Evolutionary conservation across 23 red algal species (phyloP).

Genomic region (Gracilaria gracilis): DNA sequence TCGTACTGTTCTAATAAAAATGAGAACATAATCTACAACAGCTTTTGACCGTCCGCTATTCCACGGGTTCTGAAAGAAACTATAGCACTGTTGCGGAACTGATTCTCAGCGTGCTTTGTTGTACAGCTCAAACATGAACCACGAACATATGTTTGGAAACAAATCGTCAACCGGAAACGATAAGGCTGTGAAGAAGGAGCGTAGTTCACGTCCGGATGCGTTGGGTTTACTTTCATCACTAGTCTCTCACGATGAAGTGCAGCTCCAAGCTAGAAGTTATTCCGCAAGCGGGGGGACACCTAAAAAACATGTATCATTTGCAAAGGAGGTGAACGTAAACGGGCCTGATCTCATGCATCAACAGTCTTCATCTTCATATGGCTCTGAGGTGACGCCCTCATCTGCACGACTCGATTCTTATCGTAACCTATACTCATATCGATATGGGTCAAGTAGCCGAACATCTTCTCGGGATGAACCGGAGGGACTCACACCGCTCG

Average conservation of each 20-base stretch:
- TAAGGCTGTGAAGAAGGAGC: not conserved
- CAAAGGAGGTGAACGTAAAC: not conserved
- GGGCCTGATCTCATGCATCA: not conserved
- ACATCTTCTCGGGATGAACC: not conserved
- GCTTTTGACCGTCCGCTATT: too few species aligned
- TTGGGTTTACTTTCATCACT: constrained; percentile 2
- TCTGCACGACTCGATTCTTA: not conserved
- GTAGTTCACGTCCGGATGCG: not conserved
- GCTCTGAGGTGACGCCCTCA: not conserved
- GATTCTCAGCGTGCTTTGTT: not conserved
- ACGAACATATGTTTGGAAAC: not conserved
- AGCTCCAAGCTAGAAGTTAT: not conserved
- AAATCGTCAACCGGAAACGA: not conserved
- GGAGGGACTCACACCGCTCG: too few species aligned
- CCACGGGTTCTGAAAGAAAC: too few species aligned
- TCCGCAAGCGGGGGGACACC: not conserved
- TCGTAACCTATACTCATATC: not conserved
- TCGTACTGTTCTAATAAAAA: too few species aligned
- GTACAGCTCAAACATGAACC: constrained; percentile 1
- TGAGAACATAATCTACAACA: too few species aligned
- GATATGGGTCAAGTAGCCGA: not conserved
- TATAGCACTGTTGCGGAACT: too few species aligned
- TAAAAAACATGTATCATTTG: not conserved
- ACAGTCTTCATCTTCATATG: not conserved
- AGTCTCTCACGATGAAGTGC: not conserved